A percentile compares a stretch with the other conserved stretches of the same genome.
These are phyloP conservation scores for Auriscalpium orientale DNA, from an alignment of 768 basidiomycete genomes.

Conservation along the genomic window DNA sequence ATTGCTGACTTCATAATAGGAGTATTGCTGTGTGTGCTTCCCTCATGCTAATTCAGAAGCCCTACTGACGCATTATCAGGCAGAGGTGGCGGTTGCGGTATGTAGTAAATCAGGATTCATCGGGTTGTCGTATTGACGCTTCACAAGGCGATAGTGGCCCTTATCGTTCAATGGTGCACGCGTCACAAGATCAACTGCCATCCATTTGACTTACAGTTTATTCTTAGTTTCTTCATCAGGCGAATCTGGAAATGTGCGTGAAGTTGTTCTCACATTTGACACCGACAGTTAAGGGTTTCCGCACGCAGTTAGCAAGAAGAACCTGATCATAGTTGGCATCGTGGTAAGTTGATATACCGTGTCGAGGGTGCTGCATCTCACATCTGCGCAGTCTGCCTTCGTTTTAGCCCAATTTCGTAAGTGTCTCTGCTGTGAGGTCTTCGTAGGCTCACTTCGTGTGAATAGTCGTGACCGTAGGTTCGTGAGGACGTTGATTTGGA, in stretches of 20 bases:
- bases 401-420: constrained; percentile 47
- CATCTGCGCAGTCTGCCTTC: constrained; percentile 28
- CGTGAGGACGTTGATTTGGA: too few species aligned
- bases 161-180: constrained; percentile 47
- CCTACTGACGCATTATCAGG: constrained; percentile 20
- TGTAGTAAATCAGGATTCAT: constrained; percentile 3
- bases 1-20: constrained; percentile 24
- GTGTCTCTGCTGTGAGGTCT: constrained; percentile 3
- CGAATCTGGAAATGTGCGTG: constrained; percentile 17
- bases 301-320: constrained; percentile 43
- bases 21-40: constrained; percentile 31
- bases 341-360: constrained; percentile 28
- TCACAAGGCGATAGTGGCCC: constrained; percentile 41
- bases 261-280: not conserved
- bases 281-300: too few species aligned
- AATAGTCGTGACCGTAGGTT: too few species aligned
- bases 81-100: constrained; percentile 53
- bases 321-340: constrained; percentile 31
- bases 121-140: not conserved
- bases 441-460: too few species aligned
- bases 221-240: constrained; percentile 11
- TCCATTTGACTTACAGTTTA: constrained; percentile 29
- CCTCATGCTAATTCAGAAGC: not conserved
- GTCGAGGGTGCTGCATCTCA: not conserved
- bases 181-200: constrained; percentile 30